phyloP scores from a whole-genome alignment of 164 flowering plant genomes.

The Echeveria elegans region DNA sequence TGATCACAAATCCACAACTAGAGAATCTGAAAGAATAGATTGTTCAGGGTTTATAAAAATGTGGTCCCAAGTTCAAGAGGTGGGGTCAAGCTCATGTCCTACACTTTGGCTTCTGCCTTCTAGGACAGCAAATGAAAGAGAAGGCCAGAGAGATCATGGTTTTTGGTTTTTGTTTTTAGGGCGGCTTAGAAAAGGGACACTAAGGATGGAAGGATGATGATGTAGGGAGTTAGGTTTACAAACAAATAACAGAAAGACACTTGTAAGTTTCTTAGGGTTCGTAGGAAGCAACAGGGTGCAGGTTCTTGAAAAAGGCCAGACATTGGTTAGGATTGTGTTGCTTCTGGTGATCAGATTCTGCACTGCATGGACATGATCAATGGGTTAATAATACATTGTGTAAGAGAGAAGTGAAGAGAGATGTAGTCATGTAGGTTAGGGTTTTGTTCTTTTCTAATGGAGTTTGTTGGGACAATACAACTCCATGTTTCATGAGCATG shows the following conservation, averaged over 20 bases:
- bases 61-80: background rate
- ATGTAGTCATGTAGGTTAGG: background rate
- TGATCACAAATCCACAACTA: background rate
- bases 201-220: background rate
- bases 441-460: background rate
- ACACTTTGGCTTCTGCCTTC: background rate
- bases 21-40: conserved; percentile 2
- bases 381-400: background rate
- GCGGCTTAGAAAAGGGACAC: conserved; percentile 3
- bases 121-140: background rate
- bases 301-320: conserved; percentile 4
- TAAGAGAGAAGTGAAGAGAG: background rate
- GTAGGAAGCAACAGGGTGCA: background rate
- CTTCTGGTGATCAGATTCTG: conserved; percentile 4
- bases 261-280: background rate
- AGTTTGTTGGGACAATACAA: background rate
- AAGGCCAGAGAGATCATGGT: background rate
- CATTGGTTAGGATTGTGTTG: conserved; percentile 3
- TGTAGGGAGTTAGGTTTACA: background rate
- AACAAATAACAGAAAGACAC: background rate
- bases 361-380: conserved; percentile 1
- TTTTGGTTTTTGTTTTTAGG: conserved; percentile 1
- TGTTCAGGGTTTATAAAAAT: background rate
- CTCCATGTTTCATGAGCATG: background rate
- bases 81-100: background rate